Evolutionary conservation across 2,329 filamentous ascomycete genomes (phyloP), one percentile per base, ranked within the genome.

Genomic region (Colletotrichum sp.): DNA sequence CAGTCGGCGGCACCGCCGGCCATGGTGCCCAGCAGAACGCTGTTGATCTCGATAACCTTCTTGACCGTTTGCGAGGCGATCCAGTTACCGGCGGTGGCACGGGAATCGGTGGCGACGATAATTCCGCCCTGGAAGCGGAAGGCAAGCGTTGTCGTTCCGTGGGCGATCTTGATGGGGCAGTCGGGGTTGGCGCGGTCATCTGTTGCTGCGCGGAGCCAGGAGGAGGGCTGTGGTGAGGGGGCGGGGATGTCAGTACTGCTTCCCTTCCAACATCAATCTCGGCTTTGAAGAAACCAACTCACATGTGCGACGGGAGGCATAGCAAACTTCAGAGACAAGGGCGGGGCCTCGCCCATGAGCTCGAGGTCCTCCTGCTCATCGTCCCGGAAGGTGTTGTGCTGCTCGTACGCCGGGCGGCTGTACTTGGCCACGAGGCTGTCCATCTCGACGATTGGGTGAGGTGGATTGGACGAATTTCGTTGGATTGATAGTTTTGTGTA

Each of bases 41-140:
- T 95, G 90, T 98, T 98, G 90, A 98, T 98, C 91, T 98, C 96
- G 84, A 99, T 99, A 81, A 99, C 97, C 91, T 99, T 99, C 93
- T 99, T 99, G 84, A 99, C 97, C 70, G 97, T 99, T 91, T 99
- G 97, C 88, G 95, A 98, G 80, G 97, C 97, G 87, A 99, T 99
- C 97, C 97, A 99, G 92, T 97, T 98, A 83, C 97, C 97, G 34
- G 97, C 96, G 64, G 97, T 98, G 76, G 97, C 97, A 88, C 97
- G 93, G 76, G 97, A 99, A 88, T 99, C 97, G 76, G 97, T 99
- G 71, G 96, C 96, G 69, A 99, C 96, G 84, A 99, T 98, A 88
- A 99, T 99, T 84, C 97, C 97, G 82, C 96, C 96, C 88, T 99
- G 93, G 91, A 99, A 99, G 84, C 96, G 93, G 91, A 99, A 99